Evolutionary conservation across 148 eudicot species (phyloP).

Genomic region (Salicornia ramosissima): DNA sequence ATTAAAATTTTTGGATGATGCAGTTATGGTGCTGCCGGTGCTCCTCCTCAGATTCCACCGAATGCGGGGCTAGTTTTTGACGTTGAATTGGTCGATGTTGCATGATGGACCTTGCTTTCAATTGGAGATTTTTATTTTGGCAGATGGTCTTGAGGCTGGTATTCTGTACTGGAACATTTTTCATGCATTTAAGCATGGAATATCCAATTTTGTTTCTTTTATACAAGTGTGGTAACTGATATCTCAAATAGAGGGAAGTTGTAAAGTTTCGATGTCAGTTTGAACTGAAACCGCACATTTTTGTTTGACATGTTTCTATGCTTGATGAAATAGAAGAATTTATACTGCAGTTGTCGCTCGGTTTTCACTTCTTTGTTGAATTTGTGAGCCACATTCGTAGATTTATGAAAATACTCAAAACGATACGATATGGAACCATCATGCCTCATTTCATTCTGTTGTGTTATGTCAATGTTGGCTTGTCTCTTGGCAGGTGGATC

Average conservation of each 20-base stretch:
- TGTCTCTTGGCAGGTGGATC: too few species aligned
- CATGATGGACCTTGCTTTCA: neutral
- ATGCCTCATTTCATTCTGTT: too few species aligned
- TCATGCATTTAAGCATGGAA: neutral
- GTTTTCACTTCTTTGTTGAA: neutral
- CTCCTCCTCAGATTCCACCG: constrained; percentile 47
- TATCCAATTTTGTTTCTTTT: constrained; percentile 1
- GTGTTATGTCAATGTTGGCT: too few species aligned
- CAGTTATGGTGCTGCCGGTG: constrained; percentile 69
- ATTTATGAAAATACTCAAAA: too few species aligned
- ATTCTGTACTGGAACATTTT: neutral
- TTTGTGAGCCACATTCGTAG: too few species aligned
- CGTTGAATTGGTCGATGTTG: constrained; percentile 62
- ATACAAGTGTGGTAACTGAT: neutral
- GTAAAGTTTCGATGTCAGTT: constrained; percentile 8
- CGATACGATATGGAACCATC: too few species aligned
- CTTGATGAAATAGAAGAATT: neutral
- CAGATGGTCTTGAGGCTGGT: neutral
- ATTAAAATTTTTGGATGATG: constrained; percentile 7
- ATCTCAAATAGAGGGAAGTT: neutral
- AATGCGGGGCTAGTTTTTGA: constrained; percentile 76
- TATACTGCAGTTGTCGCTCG: neutral
- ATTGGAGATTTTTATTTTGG: neutral
- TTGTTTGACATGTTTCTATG: neutral
- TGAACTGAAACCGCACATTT: neutral